These are phyloP conservation scores for Ajuga reptans DNA, from an alignment of 305 asterid species.

Conservation along the genomic window DNA sequence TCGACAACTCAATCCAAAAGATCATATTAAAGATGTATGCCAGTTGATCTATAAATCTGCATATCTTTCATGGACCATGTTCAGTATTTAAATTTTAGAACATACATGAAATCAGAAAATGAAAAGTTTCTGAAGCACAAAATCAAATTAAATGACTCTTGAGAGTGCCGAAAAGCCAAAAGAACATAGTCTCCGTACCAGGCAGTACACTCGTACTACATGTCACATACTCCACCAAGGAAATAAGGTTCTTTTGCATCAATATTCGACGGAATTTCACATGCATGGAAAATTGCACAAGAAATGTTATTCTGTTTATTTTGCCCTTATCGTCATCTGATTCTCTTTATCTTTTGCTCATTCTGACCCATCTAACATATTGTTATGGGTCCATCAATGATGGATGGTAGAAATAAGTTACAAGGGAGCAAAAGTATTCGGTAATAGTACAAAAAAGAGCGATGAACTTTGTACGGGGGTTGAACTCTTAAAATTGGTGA, in stretches of 20 bases:
- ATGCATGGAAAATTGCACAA: background rate
- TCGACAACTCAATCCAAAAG: background rate
- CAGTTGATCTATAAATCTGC: no score
- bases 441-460: no score
- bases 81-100: no score
- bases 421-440: no score
- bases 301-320: background rate
- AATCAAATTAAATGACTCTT: background rate
- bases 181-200: background rate
- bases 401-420: no score
- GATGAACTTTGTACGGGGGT: no score
- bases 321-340: background rate
- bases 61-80: no score
- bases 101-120: no score
- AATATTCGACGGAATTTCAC: background rate
- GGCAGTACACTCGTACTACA: background rate
- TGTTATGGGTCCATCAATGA: no score
- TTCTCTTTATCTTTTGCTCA: background rate
- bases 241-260: background rate
- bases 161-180: background rate
- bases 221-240: background rate
- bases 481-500: no score
- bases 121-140: no score
- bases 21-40: background rate
- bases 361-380: no score